phyloP scores from a whole-genome alignment of 1,284 basidiomycete genomes.

The Cryptococcus jaspeensis region DNA sequence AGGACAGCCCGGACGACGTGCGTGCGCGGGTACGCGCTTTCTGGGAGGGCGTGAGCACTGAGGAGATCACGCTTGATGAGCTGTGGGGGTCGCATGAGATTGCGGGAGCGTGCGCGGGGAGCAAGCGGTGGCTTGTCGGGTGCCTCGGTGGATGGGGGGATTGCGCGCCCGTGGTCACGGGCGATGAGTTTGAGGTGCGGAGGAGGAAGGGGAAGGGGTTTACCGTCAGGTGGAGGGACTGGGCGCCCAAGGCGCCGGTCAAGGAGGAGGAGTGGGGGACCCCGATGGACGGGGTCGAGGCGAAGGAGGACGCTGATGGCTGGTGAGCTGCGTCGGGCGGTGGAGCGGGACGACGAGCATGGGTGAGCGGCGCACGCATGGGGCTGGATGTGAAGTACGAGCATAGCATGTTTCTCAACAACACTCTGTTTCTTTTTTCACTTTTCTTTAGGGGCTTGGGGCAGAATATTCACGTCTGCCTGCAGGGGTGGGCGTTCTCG shows the following conservation, averaged over 20 bases:
- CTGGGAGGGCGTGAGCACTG: constrained; percentile 59
- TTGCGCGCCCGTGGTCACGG: constrained; percentile 21
- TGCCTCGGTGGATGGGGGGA: constrained; percentile 50
- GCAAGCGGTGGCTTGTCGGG: constrained; percentile 42
- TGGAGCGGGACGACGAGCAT: no score
- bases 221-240: constrained; percentile 28
- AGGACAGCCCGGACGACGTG: constrained; percentile 56
- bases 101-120: constrained; percentile 63
- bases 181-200: constrained; percentile 27
- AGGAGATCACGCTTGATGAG: constrained; percentile 58
- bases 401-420: no score
- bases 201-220: constrained; percentile 24
- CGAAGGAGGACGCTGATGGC: not conserved
- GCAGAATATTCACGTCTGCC: no score
- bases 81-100: constrained; percentile 68
- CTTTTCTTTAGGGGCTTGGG: no score
- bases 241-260: constrained; percentile 2
- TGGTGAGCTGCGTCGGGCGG: no score
- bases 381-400: no score
- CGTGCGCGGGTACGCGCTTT: constrained; percentile 56
- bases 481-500: no score
- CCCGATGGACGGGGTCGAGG: constrained; percentile 3
- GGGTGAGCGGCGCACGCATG: no score
- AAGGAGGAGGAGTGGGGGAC: not conserved
- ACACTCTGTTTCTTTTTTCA: no score